Evolutionary conservation across 78 protist species (phyloP).

Genomic region (Isochrysis galbana): DNA sequence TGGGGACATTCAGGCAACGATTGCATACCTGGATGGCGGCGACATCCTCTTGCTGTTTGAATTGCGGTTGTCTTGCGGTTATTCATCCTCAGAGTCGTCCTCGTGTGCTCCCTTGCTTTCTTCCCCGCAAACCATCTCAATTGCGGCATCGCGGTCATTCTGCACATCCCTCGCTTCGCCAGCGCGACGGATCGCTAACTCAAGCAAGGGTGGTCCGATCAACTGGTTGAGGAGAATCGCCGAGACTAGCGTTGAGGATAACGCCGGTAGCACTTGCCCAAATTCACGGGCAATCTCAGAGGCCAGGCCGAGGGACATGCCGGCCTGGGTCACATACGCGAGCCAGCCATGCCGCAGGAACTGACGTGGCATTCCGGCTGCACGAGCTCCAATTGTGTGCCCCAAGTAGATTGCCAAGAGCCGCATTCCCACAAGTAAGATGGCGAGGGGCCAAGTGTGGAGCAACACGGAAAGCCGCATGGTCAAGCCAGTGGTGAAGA

Average conservation of each 20-base stretch:
- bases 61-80: too few species aligned
- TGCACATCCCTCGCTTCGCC: background rate
- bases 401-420: too few species aligned
- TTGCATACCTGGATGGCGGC: too few species aligned
- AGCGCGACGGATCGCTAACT: background rate
- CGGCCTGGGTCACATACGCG: constrained; percentile 21
- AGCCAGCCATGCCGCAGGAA: background rate
- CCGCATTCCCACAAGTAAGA: background rate
- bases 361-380: background rate
- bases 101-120: too few species aligned
- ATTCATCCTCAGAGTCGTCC: too few species aligned
- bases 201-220: background rate
- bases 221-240: background rate
- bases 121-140: too few species aligned
- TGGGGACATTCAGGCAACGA: too few species aligned
- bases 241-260: background rate
- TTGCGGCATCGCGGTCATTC: too few species aligned
- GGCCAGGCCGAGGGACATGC: constrained; percentile 6
- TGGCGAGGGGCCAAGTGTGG: background rate
- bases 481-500: background rate
- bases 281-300: background rate
- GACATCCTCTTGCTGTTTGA: too few species aligned
- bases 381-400: background rate
- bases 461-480: background rate
- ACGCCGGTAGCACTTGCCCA: background rate